phyloP scores from a whole-genome alignment of 306 rosid species.

The Crataegus laevigata region DNA sequence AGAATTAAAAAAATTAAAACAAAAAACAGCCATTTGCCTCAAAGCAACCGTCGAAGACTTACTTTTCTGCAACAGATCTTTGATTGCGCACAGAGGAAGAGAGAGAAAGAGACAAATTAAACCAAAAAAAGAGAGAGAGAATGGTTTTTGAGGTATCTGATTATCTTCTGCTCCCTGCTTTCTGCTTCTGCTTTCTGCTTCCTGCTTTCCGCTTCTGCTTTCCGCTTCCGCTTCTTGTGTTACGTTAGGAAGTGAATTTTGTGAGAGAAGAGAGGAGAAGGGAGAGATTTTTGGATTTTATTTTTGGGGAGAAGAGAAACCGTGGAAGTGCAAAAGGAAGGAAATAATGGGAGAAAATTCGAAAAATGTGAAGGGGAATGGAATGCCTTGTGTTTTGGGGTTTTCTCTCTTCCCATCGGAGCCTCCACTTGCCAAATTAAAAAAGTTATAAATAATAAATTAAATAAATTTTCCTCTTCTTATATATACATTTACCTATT shows the following conservation, averaged over 20 bases:
- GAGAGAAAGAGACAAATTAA: neutral
- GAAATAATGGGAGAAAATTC: slow-evolving; percentile 2
- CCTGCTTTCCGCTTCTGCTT: no score
- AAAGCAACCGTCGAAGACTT: neutral
- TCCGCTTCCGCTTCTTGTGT: neutral
- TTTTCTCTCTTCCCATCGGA: neutral
- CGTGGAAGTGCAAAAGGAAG: neutral
- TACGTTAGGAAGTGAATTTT: neutral
- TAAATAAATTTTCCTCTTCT: no score
- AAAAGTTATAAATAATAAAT: neutral
- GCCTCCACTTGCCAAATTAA: neutral
- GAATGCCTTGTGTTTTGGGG: slow-evolving; percentile 21
- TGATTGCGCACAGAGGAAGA: neutral
- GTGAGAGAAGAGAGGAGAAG: neutral
- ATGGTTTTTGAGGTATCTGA: neutral
- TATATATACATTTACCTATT: no score
- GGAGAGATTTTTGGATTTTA: neutral
- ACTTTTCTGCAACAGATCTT: neutral
- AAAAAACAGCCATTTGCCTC: neutral
- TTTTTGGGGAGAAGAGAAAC: neutral
- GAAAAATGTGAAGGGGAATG: neutral
- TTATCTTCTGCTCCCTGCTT: neutral
- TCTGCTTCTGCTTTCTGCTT: neutral
- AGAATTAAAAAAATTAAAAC: neutral
- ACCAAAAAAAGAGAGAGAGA: neutral